Evolutionary conservation across 1,284 basidiomycete species (phyloP), one percentile per base, ranked within the genome.

Genomic region (Gomphus bonarii): DNA sequence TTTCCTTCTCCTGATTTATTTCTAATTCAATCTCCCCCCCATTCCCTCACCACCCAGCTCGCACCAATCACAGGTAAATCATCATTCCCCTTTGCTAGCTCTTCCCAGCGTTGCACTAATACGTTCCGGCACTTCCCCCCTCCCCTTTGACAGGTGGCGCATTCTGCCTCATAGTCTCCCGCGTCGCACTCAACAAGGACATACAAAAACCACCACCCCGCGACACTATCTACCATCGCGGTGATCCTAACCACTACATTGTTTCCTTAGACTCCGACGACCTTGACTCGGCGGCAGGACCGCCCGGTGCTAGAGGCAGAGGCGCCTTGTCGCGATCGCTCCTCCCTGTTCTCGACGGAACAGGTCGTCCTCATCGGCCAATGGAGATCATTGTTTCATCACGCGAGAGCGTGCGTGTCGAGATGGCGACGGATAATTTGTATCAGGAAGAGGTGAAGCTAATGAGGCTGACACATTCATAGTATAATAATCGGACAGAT

Each of bases 91-190:
- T 44, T 11, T 12, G 7, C 7, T 12, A 9, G 9, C 2, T 6
- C 9, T 43, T 18, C 42, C 16, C 42, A 43, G 11, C 16, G 1
- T 22, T 8, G 7, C 2, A 43, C 20, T 22, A 22, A 43, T 25
- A 2, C 42, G 8, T 12, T 3, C 9, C 20, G 16, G 11, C 42
- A 12, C 8, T 18, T 18, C 16, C 12, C 12, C 16, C 18, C 40
- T 14, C 16, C 20, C 18, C n/a, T 31, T 30, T 10, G 16, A 11
- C 33, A 51, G 52, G 52, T 11, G 36, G 36, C 11, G 38, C 52
- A 20, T 54, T 30, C 38, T 54, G 52, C 18, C 52, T 54, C 18
- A 54, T 54, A 16, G 52, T 54, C 16, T 54, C 52, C 28, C 52
- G 52, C 42, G 52, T 54, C 7, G 52, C 52, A 1, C 18, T 54